These are phyloP conservation scores for Tephrocybe rancida DNA, from an alignment of 768 basidiomycete species.

Conservation along the genomic window DNA sequence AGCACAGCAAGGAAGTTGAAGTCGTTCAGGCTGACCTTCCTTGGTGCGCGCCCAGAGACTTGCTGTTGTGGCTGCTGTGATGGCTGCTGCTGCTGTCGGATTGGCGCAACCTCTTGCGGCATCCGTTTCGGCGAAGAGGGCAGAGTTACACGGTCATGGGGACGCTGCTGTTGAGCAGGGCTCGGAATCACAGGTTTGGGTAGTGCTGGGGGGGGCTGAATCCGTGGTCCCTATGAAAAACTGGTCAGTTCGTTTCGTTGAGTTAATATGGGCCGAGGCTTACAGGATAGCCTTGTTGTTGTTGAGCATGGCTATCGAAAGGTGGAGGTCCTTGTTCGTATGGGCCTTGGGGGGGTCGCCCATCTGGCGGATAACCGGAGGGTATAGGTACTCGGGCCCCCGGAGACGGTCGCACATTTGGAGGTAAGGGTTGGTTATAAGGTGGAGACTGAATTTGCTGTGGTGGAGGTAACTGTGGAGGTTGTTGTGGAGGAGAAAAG, in stretches of 20 bases:
- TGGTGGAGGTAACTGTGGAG: conserved; percentile 22
- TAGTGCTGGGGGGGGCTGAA: conserved; percentile 30
- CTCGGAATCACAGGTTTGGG: conserved; percentile 35
- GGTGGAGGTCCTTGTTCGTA: conserved; percentile 32
- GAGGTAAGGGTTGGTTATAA: conserved; percentile 31
- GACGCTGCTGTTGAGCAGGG: conserved; percentile 29
- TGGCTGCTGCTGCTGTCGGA: conserved; percentile 35
- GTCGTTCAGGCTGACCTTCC: conserved; percentile 95
- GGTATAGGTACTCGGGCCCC: conserved; percentile 44
- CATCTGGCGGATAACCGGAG: conserved; percentile 47
- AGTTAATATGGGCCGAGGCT: background rate
- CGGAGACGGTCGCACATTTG: conserved; percentile 39
- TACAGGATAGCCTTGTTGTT: conserved; percentile 39
- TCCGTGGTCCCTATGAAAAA: conserved; percentile 14
- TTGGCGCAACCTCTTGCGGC: conserved; percentile 30
- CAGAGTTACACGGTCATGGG: conserved; percentile 29
- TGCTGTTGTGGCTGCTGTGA: conserved; percentile 33
- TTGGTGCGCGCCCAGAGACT: conserved; percentile 44
- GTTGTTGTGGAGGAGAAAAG: conserved; percentile 28
- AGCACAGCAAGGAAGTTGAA: conserved; percentile 99
- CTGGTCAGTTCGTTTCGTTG: background rate
- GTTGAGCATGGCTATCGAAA: conserved; percentile 30
- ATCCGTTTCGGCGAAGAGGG: conserved; percentile 29
- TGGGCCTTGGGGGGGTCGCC: conserved; percentile 28
- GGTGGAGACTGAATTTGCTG: conserved; percentile 28